Percentiles rank a stretch among this genome's conserved stretches.
These are phyloP conservation scores for Iberis pinnata DNA, from an alignment of 345 rosid species.

Conservation along the genomic window DNA sequence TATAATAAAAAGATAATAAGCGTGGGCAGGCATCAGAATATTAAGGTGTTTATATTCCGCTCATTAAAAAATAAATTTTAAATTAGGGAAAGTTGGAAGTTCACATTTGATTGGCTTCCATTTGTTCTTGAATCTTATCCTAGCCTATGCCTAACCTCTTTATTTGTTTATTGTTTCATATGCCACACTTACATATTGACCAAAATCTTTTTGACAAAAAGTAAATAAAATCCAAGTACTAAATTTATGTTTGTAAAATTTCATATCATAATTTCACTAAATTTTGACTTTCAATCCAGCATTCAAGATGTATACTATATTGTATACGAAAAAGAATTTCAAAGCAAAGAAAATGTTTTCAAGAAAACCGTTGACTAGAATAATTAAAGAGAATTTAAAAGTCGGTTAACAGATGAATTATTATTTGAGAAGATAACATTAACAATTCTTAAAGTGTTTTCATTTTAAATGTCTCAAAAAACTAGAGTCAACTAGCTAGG, in stretches of 20 bases:
- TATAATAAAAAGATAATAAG: constrained; percentile 6
- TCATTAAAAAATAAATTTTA: neutral
- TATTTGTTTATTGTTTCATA: constrained; percentile 3
- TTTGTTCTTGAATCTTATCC: constrained; percentile 28
- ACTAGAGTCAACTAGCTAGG: constrained; percentile 29
- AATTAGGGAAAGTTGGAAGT: constrained; percentile 14
- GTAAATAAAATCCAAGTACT: neutral
- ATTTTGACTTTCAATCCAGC: neutral
- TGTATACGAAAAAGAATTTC: neutral
- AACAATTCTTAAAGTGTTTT: constrained; percentile 11
- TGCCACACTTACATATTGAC: constrained; percentile 1
- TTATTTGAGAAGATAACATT: neutral
- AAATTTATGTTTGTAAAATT: too few relatives aligned
- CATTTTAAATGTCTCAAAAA: constrained; percentile 12
- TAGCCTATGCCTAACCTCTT: constrained; percentile 20
- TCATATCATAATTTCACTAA: too few relatives aligned
- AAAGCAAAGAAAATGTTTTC: constrained; percentile 7
- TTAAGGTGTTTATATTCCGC: constrained; percentile 25
- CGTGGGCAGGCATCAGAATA: constrained; percentile 17
- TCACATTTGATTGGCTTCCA: constrained; percentile 29
- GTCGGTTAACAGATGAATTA: neutral
- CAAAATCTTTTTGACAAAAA: neutral
- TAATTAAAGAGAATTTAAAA: constrained; percentile 10
- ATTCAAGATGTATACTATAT: neutral
- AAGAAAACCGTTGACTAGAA: constrained; percentile 22